phyloP scores from a whole-genome alignment of 2,329 filamentous ascomycete species.

The Colletotrichum sp. region DNA sequence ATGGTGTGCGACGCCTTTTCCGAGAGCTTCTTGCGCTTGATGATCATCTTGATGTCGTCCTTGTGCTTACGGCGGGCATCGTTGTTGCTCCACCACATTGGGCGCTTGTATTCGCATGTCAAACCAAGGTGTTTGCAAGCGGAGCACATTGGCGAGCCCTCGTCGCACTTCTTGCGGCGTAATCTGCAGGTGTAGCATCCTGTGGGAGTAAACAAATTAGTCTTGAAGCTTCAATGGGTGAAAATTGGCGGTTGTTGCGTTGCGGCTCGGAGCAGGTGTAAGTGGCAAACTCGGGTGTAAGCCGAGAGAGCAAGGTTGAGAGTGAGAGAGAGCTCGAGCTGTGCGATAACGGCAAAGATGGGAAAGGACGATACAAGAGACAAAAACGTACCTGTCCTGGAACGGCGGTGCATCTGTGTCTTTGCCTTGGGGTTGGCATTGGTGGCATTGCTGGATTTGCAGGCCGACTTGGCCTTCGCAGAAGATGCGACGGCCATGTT shows the following conservation, averaged over 20 bases:
- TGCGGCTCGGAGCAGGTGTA: not conserved
- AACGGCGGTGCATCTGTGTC: slow-evolving; percentile 90
- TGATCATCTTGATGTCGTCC: slow-evolving; percentile 94
- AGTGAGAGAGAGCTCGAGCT: slow-evolving; percentile 17
- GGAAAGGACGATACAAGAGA: slow-evolving; percentile 11
- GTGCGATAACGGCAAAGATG: not conserved
- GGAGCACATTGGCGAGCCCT: slow-evolving; percentile 65
- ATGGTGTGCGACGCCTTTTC: slow-evolving; percentile 76
- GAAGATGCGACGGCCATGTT: slow-evolving; percentile 68
- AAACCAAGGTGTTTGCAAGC: slow-evolving; percentile 79
- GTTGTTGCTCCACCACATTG: slow-evolving; percentile 96
- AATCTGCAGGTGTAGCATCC: slow-evolving; percentile 74
- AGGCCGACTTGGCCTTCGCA: slow-evolving; percentile 62
- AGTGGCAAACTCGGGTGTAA: slow-evolving; percentile 29
- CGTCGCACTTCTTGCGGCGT: slow-evolving; percentile 73
- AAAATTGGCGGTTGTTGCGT: slow-evolving; percentile 22
- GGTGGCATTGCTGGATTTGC: slow-evolving; percentile 53
- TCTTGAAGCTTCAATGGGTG: slow-evolving; percentile 16
- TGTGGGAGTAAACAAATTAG: slow-evolving; percentile 29
- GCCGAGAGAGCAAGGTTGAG: slow-evolving; percentile 23
- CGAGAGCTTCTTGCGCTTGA: slow-evolving; percentile 93
- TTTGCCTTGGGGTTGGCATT: slow-evolving; percentile 68
- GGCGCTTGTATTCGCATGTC: slow-evolving; percentile 93
- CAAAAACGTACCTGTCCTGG: slow-evolving; percentile 78
- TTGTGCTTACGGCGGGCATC: slow-evolving; percentile 87